phyloP scores from a whole-genome alignment of 2,329 filamentous ascomycete genomes.

The Penicillium sp. region DNA sequence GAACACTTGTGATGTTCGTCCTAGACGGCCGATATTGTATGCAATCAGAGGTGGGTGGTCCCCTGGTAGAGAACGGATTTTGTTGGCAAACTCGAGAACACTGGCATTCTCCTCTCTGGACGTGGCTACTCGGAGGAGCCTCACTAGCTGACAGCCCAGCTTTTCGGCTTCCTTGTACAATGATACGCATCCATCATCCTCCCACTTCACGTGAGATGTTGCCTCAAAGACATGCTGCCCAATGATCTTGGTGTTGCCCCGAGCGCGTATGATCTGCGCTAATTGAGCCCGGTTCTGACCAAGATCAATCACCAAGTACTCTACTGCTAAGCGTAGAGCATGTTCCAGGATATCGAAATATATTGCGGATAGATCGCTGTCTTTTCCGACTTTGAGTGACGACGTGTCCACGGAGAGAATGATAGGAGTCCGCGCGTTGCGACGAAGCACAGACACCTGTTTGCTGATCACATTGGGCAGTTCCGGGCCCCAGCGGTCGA shows the following conservation, averaged over 20 bases:
- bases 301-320: constrained; percentile 47
- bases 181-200: constrained; percentile 38
- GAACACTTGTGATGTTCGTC: constrained; percentile 50
- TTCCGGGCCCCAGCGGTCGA: constrained; percentile 60
- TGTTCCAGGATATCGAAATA: constrained; percentile 46
- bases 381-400: constrained; percentile 19
- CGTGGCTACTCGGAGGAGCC: constrained; percentile 41
- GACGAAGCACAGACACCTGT: constrained; percentile 61
- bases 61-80: constrained; percentile 38
- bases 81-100: constrained; percentile 43
- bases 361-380: constrained; percentile 13
- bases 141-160: constrained; percentile 45
- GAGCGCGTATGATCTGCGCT: constrained; percentile 34
- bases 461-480: constrained; percentile 56
- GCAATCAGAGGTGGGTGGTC: constrained; percentile 43
- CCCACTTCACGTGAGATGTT: constrained; percentile 37
- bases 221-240: constrained; percentile 42
- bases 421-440: constrained; percentile 60
- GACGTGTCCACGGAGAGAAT: constrained; percentile 58
- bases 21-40: constrained; percentile 46
- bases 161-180: constrained; percentile 42
- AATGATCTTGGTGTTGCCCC: constrained; percentile 48
- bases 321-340: constrained; percentile 45
- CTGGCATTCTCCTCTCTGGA: constrained; percentile 44
- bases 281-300: constrained; percentile 35